phyloP scores from a whole-genome alignment of 306 rosid species.

The Gynostemma pentaphyllum region DNA sequence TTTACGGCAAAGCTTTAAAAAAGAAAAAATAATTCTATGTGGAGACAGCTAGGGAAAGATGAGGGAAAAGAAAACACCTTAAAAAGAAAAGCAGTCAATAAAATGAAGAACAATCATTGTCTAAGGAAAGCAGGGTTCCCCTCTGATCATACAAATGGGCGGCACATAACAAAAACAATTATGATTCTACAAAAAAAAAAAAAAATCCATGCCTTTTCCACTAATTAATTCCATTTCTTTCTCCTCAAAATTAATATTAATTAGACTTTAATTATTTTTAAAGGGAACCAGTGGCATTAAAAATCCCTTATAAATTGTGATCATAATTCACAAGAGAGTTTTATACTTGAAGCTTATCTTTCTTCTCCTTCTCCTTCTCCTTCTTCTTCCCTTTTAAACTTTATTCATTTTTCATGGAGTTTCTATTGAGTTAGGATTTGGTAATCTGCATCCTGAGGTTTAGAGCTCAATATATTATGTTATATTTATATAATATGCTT shows the following conservation, averaged over 20 bases:
- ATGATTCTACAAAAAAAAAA: constrained; percentile 6
- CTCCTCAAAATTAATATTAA: no score
- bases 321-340: constrained; percentile 10
- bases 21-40: constrained; percentile 1
- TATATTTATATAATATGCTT: no score
- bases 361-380: neutral
- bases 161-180: constrained; percentile 21
- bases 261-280: neutral
- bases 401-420: neutral
- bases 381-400: neutral
- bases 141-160: constrained; percentile 19
- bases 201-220: constrained; percentile 19
- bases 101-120: constrained; percentile 8
- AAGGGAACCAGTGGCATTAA: constrained; percentile 3
- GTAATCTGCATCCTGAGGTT: constrained; percentile 68
- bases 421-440: constrained; percentile 27
- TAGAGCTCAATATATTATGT: constrained; percentile 23
- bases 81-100: constrained; percentile 44
- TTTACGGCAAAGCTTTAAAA: neutral
- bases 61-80: neutral
- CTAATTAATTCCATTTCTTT: constrained; percentile 8
- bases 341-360: constrained; percentile 9
- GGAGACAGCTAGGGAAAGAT: neutral
- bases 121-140: constrained; percentile 24
- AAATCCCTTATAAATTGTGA: constrained; percentile 31